Base-by-base conservation (phyloP, 805 yeast genomes). In the Teunomyces aglyptinius region DNA sequence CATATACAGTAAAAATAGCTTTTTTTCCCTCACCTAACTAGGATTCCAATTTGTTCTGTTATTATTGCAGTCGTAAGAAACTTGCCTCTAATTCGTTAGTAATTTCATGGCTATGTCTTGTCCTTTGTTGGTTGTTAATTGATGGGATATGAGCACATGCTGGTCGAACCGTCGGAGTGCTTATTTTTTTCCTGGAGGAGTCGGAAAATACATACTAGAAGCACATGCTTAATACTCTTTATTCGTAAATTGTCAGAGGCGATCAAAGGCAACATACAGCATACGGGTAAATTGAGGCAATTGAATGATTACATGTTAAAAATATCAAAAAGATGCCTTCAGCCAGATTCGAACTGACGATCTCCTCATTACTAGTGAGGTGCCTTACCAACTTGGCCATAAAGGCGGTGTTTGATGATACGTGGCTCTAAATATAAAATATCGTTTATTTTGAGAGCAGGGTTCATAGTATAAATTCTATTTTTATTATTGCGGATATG, bases 331-430 rank as follows among this genome's bases (percentile, higher is more conserved):
- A 31, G 46, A 19, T 51, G 54, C 54, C 54, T 51, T 49, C 54
- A 51, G 54, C 54, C 54, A 51, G 54, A 51, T 29, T 51, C 54
- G 54, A 51, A 51, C 54, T 51, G 54, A 51, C 54, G 54, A 50
- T 50, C 54, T 50, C 54, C 54, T 50, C 54, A 50, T 50, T 50
- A 50, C 54, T 50, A 50, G 54, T 50, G 54, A 50, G 54, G 54
- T 51, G 54, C 54, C 52, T 49, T 49, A 51, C 52, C 54, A 49
- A 49, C 53, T 49, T 49, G 53, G 53, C 53, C 53, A 49, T 49
- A 43, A 47, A 49, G 53, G 53, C 53, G 28, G 5, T 7, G 13
- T 13, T n/a, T 31, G 16, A 13, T 31, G 33, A 13, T 15, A 31
- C 33, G 33, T 13, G 18, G 2, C 33, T n/a, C 5, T 5, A 13